phyloP scores from a whole-genome alignment of 805 yeast species.

The Saccharomycopsis oosterbeekiorum region DNA sequence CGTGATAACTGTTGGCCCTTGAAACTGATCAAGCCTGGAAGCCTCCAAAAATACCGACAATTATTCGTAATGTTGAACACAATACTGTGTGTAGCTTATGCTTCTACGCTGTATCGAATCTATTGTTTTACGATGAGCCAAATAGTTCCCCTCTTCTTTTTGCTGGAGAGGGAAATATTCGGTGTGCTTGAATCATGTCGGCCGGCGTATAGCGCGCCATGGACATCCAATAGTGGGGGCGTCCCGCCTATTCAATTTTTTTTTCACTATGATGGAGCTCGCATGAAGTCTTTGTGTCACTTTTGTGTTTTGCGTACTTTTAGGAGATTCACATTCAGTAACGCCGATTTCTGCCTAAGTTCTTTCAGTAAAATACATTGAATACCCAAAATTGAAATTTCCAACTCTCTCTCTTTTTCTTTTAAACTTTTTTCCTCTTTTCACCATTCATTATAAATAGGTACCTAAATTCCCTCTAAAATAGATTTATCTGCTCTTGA shows the following conservation, averaged over 20 bases:
- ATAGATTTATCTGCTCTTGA: not conserved
- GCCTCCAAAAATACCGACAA: too few relatives aligned
- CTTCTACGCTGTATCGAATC: not conserved
- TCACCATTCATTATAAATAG: not conserved
- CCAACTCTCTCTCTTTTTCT: not conserved
- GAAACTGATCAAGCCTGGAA: too few relatives aligned
- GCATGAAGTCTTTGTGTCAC: not conserved
- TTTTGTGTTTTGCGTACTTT: not conserved
- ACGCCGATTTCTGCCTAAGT: not conserved
- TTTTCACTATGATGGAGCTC: not conserved
- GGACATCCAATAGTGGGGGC: not conserved
- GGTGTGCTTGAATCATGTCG: not conserved
- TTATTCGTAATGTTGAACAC: too few relatives aligned
- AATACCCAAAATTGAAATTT: too few relatives aligned
- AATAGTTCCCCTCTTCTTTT: not conserved
- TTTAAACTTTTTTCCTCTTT: not conserved
- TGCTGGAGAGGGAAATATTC: not conserved
- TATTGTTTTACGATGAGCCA: not conserved
- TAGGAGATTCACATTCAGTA: not conserved
- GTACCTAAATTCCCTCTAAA: not conserved
- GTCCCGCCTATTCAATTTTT: not conserved
- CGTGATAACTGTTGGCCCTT: too few relatives aligned
- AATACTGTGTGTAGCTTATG: too few relatives aligned
- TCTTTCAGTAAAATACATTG: not conserved
- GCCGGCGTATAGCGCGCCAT: not conserved